Evolutionary conservation across 164 flowering plant species (phyloP), one percentile per base, ranked within the genome.

Genomic region (Taxillus chinensis): DNA sequence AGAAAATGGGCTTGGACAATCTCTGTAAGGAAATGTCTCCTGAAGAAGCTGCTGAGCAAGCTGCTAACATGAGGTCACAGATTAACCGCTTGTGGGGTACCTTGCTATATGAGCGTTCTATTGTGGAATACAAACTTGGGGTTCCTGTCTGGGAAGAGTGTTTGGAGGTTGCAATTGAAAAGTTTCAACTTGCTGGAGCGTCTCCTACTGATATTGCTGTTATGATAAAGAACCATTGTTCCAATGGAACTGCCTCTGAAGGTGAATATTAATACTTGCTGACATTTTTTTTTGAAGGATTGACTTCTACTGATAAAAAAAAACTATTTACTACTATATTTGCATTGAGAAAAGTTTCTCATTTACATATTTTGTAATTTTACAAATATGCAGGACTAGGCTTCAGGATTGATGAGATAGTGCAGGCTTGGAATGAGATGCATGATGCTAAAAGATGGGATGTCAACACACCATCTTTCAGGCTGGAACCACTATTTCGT

Each of bases 391-490:
- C 59, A 57, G 59, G 59, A 38, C 11, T 57, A 38, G 59, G 59
- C 37, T 57, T 57, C 59, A 57, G 10, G 39, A 57, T 57, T 38
- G 59, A 37, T 57, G 59, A 57, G 15, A 57, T 57, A 37, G 59
- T 57, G 59, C 59, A 57, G 43, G 59, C 59, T 9, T 57, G 59
- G 59, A 57, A 57, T 57, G 59, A 57, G 43, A 57, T 57, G 41
- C 39, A 57, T 38, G 59, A 40, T 40, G 59, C 59, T 57, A 57
- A 40, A 57, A 57, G 59, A 38, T 57, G 41, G 43, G 41, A 57
- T 10, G 11, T 40, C 39, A 41, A 41, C 8, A 57, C 8, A 37
- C 59, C 59, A 38, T 57, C 59, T 38, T 57, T 57, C 59, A 57
- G 59, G 43, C 59, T 57, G 59, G 59, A 57, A 40, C 59, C 59